A percentile compares a stretch with the other conserved stretches of the same genome.
Conservation (phyloP, 2,329 filamentous ascomycete species). For the Apiospora pterosperma region DNA sequence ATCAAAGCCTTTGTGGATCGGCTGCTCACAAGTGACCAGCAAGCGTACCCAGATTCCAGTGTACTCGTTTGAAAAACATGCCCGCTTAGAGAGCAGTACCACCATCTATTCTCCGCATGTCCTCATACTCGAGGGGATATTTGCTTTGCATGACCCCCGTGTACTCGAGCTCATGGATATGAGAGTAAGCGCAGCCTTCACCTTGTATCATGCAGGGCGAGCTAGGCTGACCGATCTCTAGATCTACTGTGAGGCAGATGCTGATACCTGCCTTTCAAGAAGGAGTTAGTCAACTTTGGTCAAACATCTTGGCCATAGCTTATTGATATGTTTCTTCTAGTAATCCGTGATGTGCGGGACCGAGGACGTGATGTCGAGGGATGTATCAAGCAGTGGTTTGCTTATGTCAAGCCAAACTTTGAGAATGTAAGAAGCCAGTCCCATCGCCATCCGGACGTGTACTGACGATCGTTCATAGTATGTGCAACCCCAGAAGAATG, state of each 20-base stretch:
- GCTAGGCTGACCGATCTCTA: conserved; percentile 23
- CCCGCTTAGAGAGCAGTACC: conserved; percentile 66
- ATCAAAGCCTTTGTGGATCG: neutral
- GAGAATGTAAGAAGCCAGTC: conserved; percentile 53
- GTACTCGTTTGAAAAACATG: conserved; percentile 93
- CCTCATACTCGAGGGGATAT: conserved; percentile 90
- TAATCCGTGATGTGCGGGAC: conserved; percentile 83
- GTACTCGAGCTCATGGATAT: conserved; percentile 87
- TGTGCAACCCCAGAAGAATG: conserved; percentile 86
- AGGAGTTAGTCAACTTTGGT: conserved; percentile 55
- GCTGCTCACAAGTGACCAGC: conserved; percentile 38
- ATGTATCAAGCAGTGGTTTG: conserved; percentile 97
- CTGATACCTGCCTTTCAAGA: conserved; percentile 87
- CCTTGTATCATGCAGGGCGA: neutral
- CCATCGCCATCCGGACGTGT: neutral
- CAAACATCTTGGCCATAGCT: too few species aligned
- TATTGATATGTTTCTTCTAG: conserved; percentile 24
- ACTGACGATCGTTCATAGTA: conserved; percentile 44
- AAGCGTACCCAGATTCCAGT: conserved; percentile 88
- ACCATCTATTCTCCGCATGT: conserved; percentile 96
- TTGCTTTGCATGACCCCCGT: conserved; percentile 85
- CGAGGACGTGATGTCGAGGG: conserved; percentile 90
- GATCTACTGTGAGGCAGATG: conserved; percentile 97
- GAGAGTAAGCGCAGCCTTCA: conserved; percentile 51
- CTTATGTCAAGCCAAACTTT: conserved; percentile 94